Evolutionary conservation across 164 flowering plant genomes (phyloP), one percentile per base, ranked within the genome.

Genomic region (Aristolochia contorta): DNA sequence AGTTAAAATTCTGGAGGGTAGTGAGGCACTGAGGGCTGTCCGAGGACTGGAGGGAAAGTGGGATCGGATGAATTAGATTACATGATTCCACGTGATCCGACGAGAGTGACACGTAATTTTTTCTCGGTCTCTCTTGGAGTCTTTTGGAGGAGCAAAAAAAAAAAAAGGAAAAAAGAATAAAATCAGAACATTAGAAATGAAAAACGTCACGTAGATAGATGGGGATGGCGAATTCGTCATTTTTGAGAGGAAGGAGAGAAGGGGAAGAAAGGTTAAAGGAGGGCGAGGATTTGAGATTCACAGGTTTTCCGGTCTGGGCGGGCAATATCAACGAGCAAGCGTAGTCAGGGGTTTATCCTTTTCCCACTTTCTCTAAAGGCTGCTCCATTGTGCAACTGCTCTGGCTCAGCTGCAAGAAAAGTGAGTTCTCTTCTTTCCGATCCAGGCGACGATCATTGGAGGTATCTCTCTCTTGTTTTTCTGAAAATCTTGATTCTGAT

Each of bases 181-280:
- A 13, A 18, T n/a, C n/a, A n/a, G n/a, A 13, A 47, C 5, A 48
- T 48, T 16, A 1, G 21, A 19, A 19, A 48, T 16, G 16, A 19
- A 48, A 19, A 5, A 48, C 20, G 21, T 16, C 52, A 48, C 7
- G 52, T 16, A 48, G 52, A 48, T 1, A 12, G 52, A 48, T 16
- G 21, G 52, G 52, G 52, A 48, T 16, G 21, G 52, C n/a, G 52
- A 16, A 19, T 16, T 16, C n/a, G 52, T 16, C n/a, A 19, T 4
- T 37, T 37, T 37, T 37, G 52, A 16, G 7, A 13, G 52, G 13
- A 19, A 19, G 52, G 52, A 19, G 52, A 48, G 52, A 48, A 13
- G 18, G 72, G 65, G 60, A 64, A 72, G 37, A 23, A 18, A 47
- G 49, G 45, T 33, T 63, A 64, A 16, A 49, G 54, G 46, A 21